phyloP scores from a whole-genome alignment of 345 rosid genomes.

The Pugionium dolabratum region DNA sequence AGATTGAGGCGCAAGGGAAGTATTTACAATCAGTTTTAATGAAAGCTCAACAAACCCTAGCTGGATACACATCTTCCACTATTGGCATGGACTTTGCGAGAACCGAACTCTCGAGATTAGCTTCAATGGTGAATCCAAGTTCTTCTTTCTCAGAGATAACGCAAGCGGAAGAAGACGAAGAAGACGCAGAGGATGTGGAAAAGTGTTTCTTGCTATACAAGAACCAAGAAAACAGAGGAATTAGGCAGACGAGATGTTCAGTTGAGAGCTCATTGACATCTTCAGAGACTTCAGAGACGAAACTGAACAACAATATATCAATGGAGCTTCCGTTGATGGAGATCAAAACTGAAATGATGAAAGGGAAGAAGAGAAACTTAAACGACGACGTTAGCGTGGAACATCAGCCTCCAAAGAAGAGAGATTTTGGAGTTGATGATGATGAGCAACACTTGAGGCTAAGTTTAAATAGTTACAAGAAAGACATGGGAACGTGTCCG shows the following conservation, averaged over 20 bases:
- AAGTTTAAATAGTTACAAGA: slow-evolving; percentile 36
- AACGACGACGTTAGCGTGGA: slow-evolving; percentile 46
- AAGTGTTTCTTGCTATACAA: slow-evolving; percentile 28
- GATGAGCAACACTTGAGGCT: slow-evolving; percentile 45
- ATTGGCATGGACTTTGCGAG: slow-evolving; percentile 65
- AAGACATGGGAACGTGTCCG: slow-evolving; percentile 39
- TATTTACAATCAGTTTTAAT: slow-evolving; percentile 76
- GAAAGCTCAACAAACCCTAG: slow-evolving; percentile 89
- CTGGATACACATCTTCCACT: slow-evolving; percentile 61
- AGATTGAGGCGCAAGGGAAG: slow-evolving; percentile 97
- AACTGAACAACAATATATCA: slow-evolving; percentile 41
- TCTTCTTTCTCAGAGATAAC: slow-evolving; percentile 57
- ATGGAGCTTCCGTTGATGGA: slow-evolving; percentile 70
- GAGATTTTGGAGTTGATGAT: slow-evolving; percentile 29
- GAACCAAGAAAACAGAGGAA: slow-evolving; percentile 31
- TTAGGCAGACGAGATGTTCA: slow-evolving; percentile 52
- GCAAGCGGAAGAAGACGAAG: slow-evolving; percentile 34
- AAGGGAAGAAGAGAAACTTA: slow-evolving; percentile 53
- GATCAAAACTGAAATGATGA: slow-evolving; percentile 45
- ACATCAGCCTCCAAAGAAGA: slow-evolving; percentile 46
- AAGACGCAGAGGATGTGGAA: slow-evolving; percentile 19
- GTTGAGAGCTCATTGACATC: slow-evolving; percentile 88
- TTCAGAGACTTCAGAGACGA: slow-evolving; percentile 66
- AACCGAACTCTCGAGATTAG: slow-evolving; percentile 69
- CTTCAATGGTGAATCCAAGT: slow-evolving; percentile 64